Evolutionary conservation across 495 filamentous ascomycete genomes (phyloP).

Genomic region (Aspergillus coremiiformis): DNA sequence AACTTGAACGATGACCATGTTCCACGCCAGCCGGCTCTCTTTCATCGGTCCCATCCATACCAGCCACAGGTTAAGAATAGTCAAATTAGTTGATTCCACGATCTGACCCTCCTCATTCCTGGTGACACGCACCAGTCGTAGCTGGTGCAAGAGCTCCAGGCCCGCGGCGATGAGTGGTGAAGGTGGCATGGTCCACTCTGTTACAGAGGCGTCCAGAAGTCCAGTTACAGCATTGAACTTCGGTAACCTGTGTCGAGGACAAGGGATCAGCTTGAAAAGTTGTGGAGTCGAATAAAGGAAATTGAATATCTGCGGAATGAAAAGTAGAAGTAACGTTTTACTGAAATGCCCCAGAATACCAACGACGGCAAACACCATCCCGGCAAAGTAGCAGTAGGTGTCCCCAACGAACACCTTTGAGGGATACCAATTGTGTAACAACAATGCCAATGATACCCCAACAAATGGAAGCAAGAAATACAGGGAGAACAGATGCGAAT

Average conservation of each 20-base stretch:
- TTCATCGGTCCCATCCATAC: conserved; percentile 90
- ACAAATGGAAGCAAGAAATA: conserved; percentile 92
- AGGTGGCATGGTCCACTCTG: conserved; percentile 69
- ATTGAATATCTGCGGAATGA: conserved; percentile 94
- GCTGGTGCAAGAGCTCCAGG: conserved; percentile 55
- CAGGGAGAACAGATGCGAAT: conserved; percentile 91
- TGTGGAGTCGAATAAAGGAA: conserved; percentile 90
- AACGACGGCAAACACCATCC: conserved; percentile 97
- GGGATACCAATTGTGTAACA: conserved; percentile 93
- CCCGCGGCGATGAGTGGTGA: conserved; percentile 48
- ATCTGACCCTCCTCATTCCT: conserved; percentile 61
- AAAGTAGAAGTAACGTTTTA: conserved; percentile 86
- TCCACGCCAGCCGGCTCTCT: conserved; percentile 73
- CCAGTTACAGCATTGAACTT: conserved; percentile 79
- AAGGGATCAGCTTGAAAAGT: conserved; percentile 80
- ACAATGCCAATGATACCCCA: conserved; percentile 79
- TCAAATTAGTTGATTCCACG: conserved; percentile 80
- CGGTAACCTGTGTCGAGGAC: conserved; percentile 85
- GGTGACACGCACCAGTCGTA: conserved; percentile 59
- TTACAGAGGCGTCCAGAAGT: conserved; percentile 74
- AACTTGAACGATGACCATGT: conserved; percentile 67
- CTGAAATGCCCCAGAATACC: conserved; percentile 95
- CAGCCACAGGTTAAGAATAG: conserved; percentile 89
- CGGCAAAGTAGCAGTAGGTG: conserved; percentile 98
- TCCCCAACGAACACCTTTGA: conserved; percentile 94